Conservation (phyloP, 2,329 filamentous ascomycete species). For the Massarina eburnea region DNA sequence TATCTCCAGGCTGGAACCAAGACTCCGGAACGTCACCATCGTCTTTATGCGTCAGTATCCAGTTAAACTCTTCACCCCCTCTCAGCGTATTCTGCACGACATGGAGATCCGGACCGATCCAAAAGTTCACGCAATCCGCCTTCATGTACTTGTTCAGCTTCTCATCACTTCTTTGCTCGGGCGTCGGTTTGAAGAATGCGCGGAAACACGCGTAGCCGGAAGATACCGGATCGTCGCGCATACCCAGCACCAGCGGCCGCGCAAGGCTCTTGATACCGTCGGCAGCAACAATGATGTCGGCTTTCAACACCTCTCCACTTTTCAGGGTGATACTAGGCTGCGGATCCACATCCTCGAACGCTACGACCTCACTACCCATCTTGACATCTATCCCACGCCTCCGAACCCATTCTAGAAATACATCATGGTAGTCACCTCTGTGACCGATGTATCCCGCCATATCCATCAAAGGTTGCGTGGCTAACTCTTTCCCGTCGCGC, state of each 20-base stretch:
- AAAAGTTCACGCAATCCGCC: constrained; percentile 26
- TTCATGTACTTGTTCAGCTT: constrained; percentile 18
- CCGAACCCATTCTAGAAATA: constrained; percentile 21
- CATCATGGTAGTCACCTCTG: constrained; percentile 22
- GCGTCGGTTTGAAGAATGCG: constrained; percentile 38
- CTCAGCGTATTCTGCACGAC: constrained; percentile 30
- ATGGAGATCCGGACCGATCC: constrained; percentile 28
- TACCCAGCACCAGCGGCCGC: constrained; percentile 52
- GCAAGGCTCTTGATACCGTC: constrained; percentile 54
- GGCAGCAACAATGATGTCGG: constrained; percentile 52
- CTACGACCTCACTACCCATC: constrained; percentile 22
- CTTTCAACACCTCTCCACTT: constrained; percentile 29
- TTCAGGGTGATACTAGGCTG: constrained; percentile 17
- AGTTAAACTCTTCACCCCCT: constrained; percentile 29
- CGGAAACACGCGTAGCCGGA: constrained; percentile 55
- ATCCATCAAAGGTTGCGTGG: constrained; percentile 53
- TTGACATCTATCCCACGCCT: constrained; percentile 14
- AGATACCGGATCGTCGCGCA: constrained; percentile 50
- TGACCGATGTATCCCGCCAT: constrained; percentile 44
- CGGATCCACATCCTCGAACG: constrained; percentile 15
- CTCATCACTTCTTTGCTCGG: constrained; percentile 16
- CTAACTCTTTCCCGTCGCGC: constrained; percentile 51
- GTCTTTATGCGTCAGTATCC: constrained; percentile 26
- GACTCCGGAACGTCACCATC: constrained; percentile 25
- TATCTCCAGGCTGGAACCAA: constrained; percentile 25